Evolutionary conservation across 2,329 filamentous ascomycete genomes (phyloP).

Genomic region (Ceratocystis ficicola): DNA sequence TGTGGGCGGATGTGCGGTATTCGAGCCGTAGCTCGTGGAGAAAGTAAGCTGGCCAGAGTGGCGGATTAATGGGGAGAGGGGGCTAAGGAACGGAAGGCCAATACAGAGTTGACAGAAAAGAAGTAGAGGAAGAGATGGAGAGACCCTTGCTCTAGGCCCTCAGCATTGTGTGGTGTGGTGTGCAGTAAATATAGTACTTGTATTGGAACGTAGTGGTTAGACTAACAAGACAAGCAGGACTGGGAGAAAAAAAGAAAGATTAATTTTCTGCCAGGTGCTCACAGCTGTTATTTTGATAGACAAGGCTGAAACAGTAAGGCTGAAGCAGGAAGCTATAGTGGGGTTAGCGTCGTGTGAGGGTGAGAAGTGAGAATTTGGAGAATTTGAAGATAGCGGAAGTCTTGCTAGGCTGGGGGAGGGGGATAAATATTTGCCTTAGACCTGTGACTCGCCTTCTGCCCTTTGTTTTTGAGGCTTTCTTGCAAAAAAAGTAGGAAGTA

Average conservation of each 20-base stretch:
- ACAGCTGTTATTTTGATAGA: neutral
- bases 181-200: neutral
- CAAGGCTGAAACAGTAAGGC: neutral
- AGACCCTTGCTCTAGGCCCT: neutral
- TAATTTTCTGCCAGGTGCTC: neutral
- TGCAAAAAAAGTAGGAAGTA: no score
- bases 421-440: no score
- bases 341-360: no score
- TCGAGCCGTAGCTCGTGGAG: slow-evolving; percentile 23
- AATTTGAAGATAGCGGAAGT: no score
- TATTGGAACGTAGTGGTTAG: neutral
- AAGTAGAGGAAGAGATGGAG: neutral
- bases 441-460: no score
- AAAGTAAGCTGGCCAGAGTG: slow-evolving; percentile 23
- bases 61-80: slow-evolving; percentile 14
- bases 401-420: no score
- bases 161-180: neutral
- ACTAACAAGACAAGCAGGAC: neutral
- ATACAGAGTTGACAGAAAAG: neutral
- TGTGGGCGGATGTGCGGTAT: slow-evolving; percentile 22
- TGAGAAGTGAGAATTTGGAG: no score
- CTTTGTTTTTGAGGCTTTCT: no score
- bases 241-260: neutral
- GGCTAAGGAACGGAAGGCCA: neutral
- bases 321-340: no score